phyloP scores from a whole-genome alignment of 768 basidiomycete genomes.

The Tephrocybe sp. region DNA sequence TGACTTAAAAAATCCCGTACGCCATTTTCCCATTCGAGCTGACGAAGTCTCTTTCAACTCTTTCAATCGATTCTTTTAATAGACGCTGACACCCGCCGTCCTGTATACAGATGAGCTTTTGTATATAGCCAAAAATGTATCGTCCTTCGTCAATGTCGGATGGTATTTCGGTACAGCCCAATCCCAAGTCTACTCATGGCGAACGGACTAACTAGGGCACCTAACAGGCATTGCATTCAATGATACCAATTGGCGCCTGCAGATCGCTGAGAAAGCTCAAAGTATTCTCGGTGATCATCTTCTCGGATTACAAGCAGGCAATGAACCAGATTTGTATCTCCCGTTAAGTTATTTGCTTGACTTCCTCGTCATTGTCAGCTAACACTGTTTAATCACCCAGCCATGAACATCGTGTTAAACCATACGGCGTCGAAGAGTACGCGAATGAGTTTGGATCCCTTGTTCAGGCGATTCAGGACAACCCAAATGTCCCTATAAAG shows the following conservation, averaged over 20 bases:
- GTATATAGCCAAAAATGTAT: slow-evolving; percentile 62
- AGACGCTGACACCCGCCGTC: slow-evolving; percentile 70
- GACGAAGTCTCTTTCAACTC: too few species aligned
- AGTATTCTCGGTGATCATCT: slow-evolving; percentile 62
- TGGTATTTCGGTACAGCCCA: slow-evolving; percentile 58
- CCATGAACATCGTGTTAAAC: too few species aligned
- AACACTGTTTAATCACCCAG: too few species aligned
- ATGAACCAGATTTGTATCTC: slow-evolving; percentile 84
- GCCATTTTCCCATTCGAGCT: too few species aligned
- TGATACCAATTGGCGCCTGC: slow-evolving; percentile 54
- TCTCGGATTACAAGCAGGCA: slow-evolving; percentile 66
- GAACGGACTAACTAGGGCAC: background rate
- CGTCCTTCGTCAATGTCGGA: slow-evolving; percentile 52
- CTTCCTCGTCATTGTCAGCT: too few species aligned
- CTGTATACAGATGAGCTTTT: slow-evolving; percentile 66
- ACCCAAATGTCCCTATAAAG: too few species aligned
- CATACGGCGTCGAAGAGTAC: too few species aligned
- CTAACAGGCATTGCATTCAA: slow-evolving; percentile 62
- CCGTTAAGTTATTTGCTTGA: too few species aligned
- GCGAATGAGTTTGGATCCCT: too few species aligned
- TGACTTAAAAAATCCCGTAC: slow-evolving; percentile 30
- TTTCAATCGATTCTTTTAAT: background rate
- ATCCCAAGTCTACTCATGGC: background rate
- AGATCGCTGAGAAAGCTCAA: slow-evolving; percentile 58
- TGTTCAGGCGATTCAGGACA: too few species aligned